These are phyloP conservation scores for Capillidium heterosporum DNA, from an alignment of 371 early-diverging fungal genomes.

Conservation along the genomic window DNA sequence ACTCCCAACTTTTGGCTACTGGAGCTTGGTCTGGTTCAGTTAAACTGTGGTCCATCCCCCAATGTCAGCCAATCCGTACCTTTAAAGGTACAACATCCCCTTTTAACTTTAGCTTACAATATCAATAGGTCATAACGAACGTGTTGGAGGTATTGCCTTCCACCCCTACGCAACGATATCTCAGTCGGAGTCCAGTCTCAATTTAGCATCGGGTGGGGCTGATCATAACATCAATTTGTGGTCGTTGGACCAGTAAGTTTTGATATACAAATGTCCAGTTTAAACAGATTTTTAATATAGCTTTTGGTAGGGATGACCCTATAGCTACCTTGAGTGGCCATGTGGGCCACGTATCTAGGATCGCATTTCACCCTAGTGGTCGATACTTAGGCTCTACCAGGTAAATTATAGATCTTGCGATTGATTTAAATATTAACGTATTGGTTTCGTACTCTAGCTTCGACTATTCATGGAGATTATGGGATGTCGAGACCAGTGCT, in stretches of 20 bases:
- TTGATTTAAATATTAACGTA: background rate
- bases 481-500: constrained; percentile 60
- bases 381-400: constrained; percentile 70
- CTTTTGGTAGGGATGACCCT: constrained; percentile 35
- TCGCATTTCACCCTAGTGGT: constrained; percentile 84
- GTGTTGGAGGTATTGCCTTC: constrained; percentile 74
- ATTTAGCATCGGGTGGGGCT: constrained; percentile 64
- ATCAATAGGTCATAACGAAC: constrained; percentile 56
- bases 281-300: constrained; percentile 7
- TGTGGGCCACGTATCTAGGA: constrained; percentile 58
- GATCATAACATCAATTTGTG: constrained; percentile 66
- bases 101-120: background rate
- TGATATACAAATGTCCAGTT: no score
- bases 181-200: constrained; percentile 34
- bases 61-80: constrained; percentile 32
- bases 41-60: constrained; percentile 74
- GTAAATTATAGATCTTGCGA: constrained; percentile 9
- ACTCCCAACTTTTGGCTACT: constrained; percentile 56
- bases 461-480: constrained; percentile 88
- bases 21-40: constrained; percentile 72
- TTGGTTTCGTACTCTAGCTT: constrained; percentile 19
- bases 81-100: constrained; percentile 21
- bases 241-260: constrained; percentile 32
- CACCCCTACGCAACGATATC: constrained; percentile 63
- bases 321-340: constrained; percentile 66